Evolutionary conservation across 2,329 filamentous ascomycete species (phyloP), one percentile per base, ranked within the genome.

Genomic region (Cercospora berteroae): DNA sequence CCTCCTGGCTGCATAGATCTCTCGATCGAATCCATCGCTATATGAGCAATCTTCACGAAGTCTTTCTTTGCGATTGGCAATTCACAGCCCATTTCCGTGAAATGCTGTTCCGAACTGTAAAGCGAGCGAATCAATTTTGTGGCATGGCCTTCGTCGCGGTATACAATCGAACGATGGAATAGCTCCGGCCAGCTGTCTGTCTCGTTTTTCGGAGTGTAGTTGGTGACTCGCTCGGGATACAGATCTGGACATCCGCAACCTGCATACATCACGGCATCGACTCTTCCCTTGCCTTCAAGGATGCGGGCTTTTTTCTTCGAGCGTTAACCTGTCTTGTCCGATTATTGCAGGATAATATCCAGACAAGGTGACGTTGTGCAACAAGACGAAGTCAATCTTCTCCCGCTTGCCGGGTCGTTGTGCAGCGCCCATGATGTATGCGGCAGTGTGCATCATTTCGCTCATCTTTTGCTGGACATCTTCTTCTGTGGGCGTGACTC

Each of bases 221-320:
- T 27, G 18, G 25, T 31, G 18, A 63, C 18, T 9, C 61, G 61
- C 20, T 63, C 61, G 1, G 61, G 61, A 42, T 36, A 63, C 20
- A 36, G 42, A 18, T 56, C 31, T 16, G 61, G 61, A 39, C 61
- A 63, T 18, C 29, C 48, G 9, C 61, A 63, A 0, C 31, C 61
- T 20, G 61, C 61, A 20, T 63, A 63, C 61, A 63, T 63, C 5
- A 63, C 61, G 1, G 61, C 61, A n/a, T 63, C 61, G 12, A 63
- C 61, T 23, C 61, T 16, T 13, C 31, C 61, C 10, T 63, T 63
- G 7, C 48, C 48, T 39, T 63, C 61, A 16, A 63, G 42, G 4
- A 63, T 25, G 8, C 61, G 42, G 18, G 48, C 48, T 18, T 57
- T 57, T 55, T 27, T 63, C 61, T 36, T 55, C 61, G 2, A 55